Evolutionary conservation across 2,329 filamentous ascomycete genomes (phyloP).

Genomic region (Arachnomyces sp.): DNA sequence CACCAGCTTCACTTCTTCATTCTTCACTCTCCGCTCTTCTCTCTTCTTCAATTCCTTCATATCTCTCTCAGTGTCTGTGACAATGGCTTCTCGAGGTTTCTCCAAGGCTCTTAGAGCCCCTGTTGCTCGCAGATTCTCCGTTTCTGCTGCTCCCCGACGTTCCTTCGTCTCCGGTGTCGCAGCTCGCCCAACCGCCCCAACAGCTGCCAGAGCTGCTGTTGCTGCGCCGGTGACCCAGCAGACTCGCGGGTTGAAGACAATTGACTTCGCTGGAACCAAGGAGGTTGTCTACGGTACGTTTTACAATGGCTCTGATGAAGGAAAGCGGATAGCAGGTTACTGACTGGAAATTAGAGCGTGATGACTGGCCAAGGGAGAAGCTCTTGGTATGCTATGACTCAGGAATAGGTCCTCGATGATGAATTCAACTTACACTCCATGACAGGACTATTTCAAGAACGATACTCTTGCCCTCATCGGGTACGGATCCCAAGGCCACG

Average conservation of each 20-base stretch:
- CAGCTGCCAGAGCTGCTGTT: constrained; percentile 35
- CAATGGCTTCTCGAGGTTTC: constrained; percentile 42
- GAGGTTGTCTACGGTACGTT: constrained; percentile 83
- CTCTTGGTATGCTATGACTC: constrained; percentile 61
- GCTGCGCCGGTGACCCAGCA: constrained; percentile 52
- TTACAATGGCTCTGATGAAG: background rate
- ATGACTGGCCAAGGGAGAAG: constrained; percentile 98
- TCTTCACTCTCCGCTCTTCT: constrained; percentile 13
- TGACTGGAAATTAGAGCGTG: constrained; percentile 61
- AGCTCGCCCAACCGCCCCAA: constrained; percentile 40
- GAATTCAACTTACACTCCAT: constrained; percentile 1
- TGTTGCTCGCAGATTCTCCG: constrained; percentile 46
- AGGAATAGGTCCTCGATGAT: constrained; percentile 6
- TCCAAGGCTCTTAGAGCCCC: constrained; percentile 51
- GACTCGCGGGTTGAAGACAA: constrained; percentile 87
- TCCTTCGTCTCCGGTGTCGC: constrained; percentile 49
- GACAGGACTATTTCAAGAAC: constrained; percentile 97
- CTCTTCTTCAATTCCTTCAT: constrained; percentile 9
- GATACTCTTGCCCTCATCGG: constrained; percentile 98
- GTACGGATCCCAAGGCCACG: constrained; percentile 97
- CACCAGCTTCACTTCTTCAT: constrained; percentile 3
- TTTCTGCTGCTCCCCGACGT: constrained; percentile 43
- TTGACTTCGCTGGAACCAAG: constrained; percentile 94
- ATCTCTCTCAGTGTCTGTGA: constrained; percentile 15
- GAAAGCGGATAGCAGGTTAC: constrained; percentile 6